phyloP scores from a whole-genome alignment of 345 rosid genomes.

The Nephelium lappaceum region DNA sequence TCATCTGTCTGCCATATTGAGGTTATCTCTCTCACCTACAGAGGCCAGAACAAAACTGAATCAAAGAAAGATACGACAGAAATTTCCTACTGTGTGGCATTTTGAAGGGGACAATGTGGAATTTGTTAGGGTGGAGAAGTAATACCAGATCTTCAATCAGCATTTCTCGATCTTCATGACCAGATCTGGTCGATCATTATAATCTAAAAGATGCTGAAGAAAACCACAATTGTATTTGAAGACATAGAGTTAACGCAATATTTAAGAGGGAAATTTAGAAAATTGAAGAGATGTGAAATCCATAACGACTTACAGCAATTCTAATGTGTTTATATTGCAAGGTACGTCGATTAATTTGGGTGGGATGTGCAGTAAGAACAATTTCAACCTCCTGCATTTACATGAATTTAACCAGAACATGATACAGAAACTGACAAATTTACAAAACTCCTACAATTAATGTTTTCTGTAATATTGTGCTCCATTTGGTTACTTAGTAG shows the following conservation, averaged over 20 bases:
- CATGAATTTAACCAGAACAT: slow-evolving; percentile 18
- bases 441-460: not conserved
- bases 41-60: slow-evolving; percentile 22
- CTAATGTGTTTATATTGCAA: slow-evolving; percentile 94
- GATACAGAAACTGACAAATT: not conserved
- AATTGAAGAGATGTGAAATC: slow-evolving; percentile 16
- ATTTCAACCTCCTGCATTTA: slow-evolving; percentile 84
- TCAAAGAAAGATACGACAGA: not conserved
- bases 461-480: slow-evolving; percentile 6
- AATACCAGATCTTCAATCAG: slow-evolving; percentile 93
- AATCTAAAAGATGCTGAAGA: slow-evolving; percentile 88
- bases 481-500: slow-evolving; percentile 2
- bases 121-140: slow-evolving; percentile 10
- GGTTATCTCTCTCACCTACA: slow-evolving; percentile 86
- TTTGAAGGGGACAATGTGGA: not conserved
- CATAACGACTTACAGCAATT: slow-evolving; percentile 69
- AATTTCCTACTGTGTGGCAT: slow-evolving; percentile 1
- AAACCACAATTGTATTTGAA: slow-evolving; percentile 20
- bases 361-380: slow-evolving; percentile 98
- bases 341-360: slow-evolving; percentile 95
- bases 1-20: slow-evolving; percentile 97
- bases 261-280: not conserved
- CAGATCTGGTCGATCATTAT: slow-evolving; percentile 82
- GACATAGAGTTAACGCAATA: slow-evolving; percentile 5
- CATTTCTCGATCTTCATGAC: slow-evolving; percentile 90